Conservation (phyloP, 2,329 filamentous ascomycete species). For the Alternaria brassicae region DNA sequence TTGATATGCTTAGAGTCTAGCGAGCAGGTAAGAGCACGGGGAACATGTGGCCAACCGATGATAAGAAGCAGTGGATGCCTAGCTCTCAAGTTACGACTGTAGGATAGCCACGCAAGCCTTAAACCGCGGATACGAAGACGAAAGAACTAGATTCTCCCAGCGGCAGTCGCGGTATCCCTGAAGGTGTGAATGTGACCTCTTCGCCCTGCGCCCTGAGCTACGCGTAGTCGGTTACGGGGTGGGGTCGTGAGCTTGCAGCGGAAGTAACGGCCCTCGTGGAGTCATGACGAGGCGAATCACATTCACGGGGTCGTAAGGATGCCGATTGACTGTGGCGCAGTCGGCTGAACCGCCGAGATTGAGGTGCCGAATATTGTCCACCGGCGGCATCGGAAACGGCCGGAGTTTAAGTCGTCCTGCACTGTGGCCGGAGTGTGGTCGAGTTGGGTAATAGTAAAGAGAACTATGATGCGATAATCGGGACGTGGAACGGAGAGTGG, state of each 20-base stretch:
- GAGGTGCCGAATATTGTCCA: slow-evolving; percentile 17
- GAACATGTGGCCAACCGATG: slow-evolving; percentile 6
- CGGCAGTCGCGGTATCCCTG: slow-evolving; percentile 7
- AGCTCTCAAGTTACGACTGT: slow-evolving; percentile 4
- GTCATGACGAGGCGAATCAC: slow-evolving; percentile 4
- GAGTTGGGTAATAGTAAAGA: slow-evolving; percentile 13
- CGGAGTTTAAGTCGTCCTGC: slow-evolving; percentile 13
- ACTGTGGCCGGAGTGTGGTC: slow-evolving; percentile 11
- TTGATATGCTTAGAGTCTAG: background rate
- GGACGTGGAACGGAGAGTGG: slow-evolving; percentile 20
- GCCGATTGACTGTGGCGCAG: slow-evolving; percentile 7
- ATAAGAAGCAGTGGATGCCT: slow-evolving; percentile 16
- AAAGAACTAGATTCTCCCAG: background rate
- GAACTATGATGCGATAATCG: slow-evolving; percentile 5
- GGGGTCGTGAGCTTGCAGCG: slow-evolving; percentile 7
- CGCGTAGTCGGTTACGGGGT: slow-evolving; percentile 8
- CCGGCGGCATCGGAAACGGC: slow-evolving; percentile 19
- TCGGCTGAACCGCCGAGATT: slow-evolving; percentile 17
- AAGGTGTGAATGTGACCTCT: slow-evolving; percentile 3
- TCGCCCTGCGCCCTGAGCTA: slow-evolving; percentile 8
- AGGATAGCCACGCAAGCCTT: slow-evolving; percentile 8
- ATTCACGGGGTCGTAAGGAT: background rate
- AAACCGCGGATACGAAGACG: slow-evolving; percentile 2
- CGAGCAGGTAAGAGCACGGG: background rate
- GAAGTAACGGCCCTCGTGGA: slow-evolving; percentile 14